These are phyloP conservation scores for Xeromyces bisporus DNA, from an alignment of 495 filamentous ascomycete species.

Conservation along the genomic window DNA sequence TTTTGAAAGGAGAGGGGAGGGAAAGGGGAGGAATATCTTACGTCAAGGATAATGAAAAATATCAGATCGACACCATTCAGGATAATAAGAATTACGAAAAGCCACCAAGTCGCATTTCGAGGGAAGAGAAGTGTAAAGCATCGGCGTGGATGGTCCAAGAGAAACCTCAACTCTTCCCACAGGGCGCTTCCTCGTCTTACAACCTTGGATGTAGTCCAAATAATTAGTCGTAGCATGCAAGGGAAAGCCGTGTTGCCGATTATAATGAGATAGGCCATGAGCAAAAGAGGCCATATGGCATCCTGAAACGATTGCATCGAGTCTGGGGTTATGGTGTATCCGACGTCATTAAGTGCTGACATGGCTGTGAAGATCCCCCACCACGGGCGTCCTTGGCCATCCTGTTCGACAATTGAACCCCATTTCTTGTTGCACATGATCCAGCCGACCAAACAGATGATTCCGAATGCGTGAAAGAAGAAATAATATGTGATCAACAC, in stretches of 20 bases:
- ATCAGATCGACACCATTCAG: conserved; percentile 74
- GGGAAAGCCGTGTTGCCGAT: conserved; percentile 92
- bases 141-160: conserved; percentile 83
- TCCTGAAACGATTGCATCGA: conserved; percentile 77
- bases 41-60: conserved; percentile 80
- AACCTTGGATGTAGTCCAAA: conserved; percentile 53
- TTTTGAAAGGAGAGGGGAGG: too few relatives aligned
- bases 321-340: conserved; percentile 76
- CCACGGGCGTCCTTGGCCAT: conserved; percentile 55
- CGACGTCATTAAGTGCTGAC: conserved; percentile 80
- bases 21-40: conserved; percentile 23
- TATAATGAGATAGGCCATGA: conserved; percentile 68
- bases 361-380: conserved; percentile 80
- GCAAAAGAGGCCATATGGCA: conserved; percentile 53
- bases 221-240: conserved; percentile 76
- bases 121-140: conserved; percentile 93
- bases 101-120: conserved; percentile 83
- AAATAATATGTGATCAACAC: conserved; percentile 65
- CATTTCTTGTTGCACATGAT: conserved; percentile 44
- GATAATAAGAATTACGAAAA: conserved; percentile 67
- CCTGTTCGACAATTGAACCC: conserved; percentile 39
- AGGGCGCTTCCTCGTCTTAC: conserved; percentile 42
- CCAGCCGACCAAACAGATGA: conserved; percentile 61
- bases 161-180: conserved; percentile 77
- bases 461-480: conserved; percentile 55